phyloP scores from a whole-genome alignment of 768 basidiomycete genomes.

The Leccinum uliginosum region DNA sequence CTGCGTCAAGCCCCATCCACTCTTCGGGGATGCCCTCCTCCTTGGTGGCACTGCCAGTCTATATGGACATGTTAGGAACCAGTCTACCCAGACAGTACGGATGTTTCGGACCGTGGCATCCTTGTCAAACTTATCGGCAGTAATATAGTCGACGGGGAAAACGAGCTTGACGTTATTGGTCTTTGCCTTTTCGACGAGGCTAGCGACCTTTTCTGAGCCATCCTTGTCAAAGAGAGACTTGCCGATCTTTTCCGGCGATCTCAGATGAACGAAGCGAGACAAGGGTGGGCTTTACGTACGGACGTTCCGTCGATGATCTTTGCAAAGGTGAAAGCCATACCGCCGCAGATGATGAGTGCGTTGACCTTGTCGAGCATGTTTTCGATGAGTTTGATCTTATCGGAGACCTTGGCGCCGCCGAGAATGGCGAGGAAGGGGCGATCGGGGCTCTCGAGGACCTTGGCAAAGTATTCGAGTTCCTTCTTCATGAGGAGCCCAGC shows the following conservation, averaged over 20 bases:
- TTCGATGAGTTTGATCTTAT: constrained; percentile 98
- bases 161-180: constrained; percentile 89
- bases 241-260: constrained; percentile 57
- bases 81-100: neutral
- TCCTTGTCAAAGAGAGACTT: constrained; percentile 89
- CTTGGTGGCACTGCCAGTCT: constrained; percentile 78
- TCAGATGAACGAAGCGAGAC: neutral
- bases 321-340: constrained; percentile 99
- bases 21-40: constrained; percentile 83
- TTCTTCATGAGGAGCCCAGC: constrained; percentile 98
- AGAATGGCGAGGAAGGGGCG: constrained; percentile 97
- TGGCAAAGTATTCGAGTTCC: constrained; percentile 98
- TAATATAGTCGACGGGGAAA: constrained; percentile 93
- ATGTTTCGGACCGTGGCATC: constrained; percentile 62
- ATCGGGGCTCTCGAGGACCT: constrained; percentile 92
- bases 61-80: constrained; percentile 6
- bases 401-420: constrained; percentile 97
- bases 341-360: constrained; percentile 93
- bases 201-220: constrained; percentile 81
- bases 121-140: constrained; percentile 93
- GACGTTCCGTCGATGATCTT: constrained; percentile 80
- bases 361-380: constrained; percentile 99
- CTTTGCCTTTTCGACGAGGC: constrained; percentile 88
- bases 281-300: constrained; percentile 37
- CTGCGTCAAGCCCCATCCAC: constrained; percentile 95